Conservation (phyloP, 768 basidiomycete species). For the Serpula lacrymans region DNA sequence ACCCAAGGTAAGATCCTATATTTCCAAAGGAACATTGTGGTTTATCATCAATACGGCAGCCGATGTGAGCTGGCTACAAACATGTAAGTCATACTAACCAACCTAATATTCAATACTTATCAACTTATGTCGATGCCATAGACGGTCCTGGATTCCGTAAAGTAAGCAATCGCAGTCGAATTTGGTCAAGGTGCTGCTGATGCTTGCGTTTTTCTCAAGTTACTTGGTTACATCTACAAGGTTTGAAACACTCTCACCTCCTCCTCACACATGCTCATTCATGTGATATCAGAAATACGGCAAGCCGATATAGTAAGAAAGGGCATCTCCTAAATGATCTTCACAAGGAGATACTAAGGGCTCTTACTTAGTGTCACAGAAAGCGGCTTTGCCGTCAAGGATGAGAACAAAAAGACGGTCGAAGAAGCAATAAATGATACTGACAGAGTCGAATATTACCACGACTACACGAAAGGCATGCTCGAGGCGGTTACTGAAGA, state of each 20-base stretch:
- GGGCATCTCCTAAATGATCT: too few species aligned
- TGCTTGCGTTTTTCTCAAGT: background rate
- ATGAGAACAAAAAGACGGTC: conserved; percentile 32
- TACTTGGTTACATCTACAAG: conserved; percentile 40
- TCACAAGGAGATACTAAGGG: too few species aligned
- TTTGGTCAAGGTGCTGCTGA: too few species aligned
- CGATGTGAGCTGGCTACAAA: conserved; percentile 34
- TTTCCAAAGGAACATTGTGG: conserved; percentile 1
- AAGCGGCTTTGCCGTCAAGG: conserved; percentile 42
- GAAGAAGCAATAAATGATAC: conserved; percentile 33
- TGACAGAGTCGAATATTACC: conserved; percentile 40
- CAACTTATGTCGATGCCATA: conserved; percentile 4
- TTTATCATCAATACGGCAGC: too few species aligned
- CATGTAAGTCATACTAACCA: conserved; percentile 22
- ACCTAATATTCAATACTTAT: background rate
- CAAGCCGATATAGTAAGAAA: conserved; percentile 32
- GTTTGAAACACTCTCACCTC: conserved; percentile 13
- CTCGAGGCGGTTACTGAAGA: conserved; percentile 35
- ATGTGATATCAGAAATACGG: conserved; percentile 30
- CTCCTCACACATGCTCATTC: background rate
- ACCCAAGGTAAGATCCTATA: conserved; percentile 25
- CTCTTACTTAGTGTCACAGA: conserved; percentile 40
- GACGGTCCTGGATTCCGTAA: conserved; percentile 36
- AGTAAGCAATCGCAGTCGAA: conserved; percentile 15
- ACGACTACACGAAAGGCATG: conserved; percentile 33